These are phyloP conservation scores for Lunularia cruciata DNA, from an alignment of 225 moss, liverwort and hornwort genomes.

Conservation along the genomic window DNA sequence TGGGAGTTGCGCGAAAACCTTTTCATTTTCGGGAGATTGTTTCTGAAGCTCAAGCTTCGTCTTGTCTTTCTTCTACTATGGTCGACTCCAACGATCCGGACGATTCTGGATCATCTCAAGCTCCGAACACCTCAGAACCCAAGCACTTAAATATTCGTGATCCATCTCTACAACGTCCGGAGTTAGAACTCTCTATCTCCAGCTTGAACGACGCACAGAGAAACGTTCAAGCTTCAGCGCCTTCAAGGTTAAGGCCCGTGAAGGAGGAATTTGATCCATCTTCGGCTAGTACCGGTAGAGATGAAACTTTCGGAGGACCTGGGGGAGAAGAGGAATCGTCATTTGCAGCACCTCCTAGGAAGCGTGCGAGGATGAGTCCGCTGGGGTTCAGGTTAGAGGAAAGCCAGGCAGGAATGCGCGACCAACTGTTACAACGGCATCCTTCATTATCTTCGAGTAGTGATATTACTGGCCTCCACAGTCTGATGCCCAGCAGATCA, in stretches of 20 bases:
- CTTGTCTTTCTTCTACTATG: constrained; percentile 65
- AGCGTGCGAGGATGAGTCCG: constrained; percentile 41
- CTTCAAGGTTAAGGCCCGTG: constrained; percentile 27
- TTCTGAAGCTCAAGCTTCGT: constrained; percentile 48
- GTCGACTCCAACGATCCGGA: constrained; percentile 54
- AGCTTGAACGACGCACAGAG: constrained; percentile 48
- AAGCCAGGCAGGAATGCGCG: constrained; percentile 35
- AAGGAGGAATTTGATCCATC: constrained; percentile 46
- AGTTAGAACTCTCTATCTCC: constrained; percentile 50
- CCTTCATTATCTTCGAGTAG: constrained; percentile 30
- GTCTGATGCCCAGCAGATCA: constrained; percentile 39
- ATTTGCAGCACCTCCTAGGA: constrained; percentile 44
- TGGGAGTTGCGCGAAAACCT: constrained; percentile 34
- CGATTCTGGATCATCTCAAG: constrained; percentile 60
- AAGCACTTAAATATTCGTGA: constrained; percentile 27
- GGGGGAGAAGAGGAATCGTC: constrained; percentile 34
- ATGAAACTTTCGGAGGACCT: constrained; percentile 28
- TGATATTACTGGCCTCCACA: constrained; percentile 33
- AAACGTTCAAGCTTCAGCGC: constrained; percentile 2
- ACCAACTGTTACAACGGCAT: constrained; percentile 27
- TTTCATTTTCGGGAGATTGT: constrained; percentile 32
- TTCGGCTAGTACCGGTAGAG: constrained; percentile 22
- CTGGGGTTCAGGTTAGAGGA: constrained; percentile 45
- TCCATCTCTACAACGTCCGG: constrained; percentile 28
- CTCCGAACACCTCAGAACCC: constrained; percentile 42